A percentile compares a stretch with the other conserved stretches of the same genome.
Conservation (phyloP, 345 rosid genomes). For the Aurinia saxatilis region DNA sequence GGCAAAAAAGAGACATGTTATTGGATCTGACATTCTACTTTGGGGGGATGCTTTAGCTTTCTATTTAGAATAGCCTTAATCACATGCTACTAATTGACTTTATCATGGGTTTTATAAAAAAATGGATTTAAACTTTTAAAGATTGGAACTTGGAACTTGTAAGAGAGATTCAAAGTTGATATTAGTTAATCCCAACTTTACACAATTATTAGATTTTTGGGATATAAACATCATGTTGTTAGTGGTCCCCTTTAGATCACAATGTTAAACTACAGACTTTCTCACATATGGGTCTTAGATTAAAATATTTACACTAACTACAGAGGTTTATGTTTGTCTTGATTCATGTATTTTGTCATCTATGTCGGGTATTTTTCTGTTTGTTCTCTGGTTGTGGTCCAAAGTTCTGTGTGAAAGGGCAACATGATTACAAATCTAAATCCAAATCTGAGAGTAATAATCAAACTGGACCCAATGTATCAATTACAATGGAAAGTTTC, state of each 20-base stretch:
- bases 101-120: not conserved
- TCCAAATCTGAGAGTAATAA: not conserved
- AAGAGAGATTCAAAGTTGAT: conserved; percentile 16
- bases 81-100: conserved; percentile 29
- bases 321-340: conserved; percentile 7
- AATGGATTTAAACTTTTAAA: not conserved
- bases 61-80: conserved; percentile 8
- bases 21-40: conserved; percentile 26
- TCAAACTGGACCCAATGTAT: not conserved
- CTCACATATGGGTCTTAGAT: not conserved
- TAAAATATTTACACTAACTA: not conserved
- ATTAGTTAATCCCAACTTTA: conserved; percentile 2
- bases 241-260: conserved; percentile 14
- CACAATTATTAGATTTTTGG: not conserved
- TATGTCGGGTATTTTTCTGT: not conserved
- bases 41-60: conserved; percentile 15
- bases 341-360: conserved; percentile 12
- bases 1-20: not conserved
- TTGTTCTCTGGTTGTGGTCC: conserved; percentile 14
- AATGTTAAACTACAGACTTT: not conserved
- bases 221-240: not conserved
- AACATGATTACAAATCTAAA: conserved; percentile 3
- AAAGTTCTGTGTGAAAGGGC: not conserved
- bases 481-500: too few species aligned
- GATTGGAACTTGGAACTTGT: not conserved